A percentile compares a stretch with the other conserved stretches of the same genome.
These are phyloP conservation scores for Nicotiana rustica DNA, from an alignment of 305 asterid species.

Conservation along the genomic window DNA sequence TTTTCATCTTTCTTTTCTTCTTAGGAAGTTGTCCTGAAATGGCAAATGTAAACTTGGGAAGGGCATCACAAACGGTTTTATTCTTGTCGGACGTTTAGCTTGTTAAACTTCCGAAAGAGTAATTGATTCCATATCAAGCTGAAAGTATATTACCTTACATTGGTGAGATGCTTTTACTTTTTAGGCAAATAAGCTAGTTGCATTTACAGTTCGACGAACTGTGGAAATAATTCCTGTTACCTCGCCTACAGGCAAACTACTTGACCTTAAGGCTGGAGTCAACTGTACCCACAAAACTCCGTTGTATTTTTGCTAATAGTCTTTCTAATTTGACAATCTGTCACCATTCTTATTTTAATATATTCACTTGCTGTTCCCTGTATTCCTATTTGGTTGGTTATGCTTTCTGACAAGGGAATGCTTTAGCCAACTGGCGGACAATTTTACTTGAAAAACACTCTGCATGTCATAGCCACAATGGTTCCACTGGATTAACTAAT, in stretches of 20 bases:
- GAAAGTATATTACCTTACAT: neutral
- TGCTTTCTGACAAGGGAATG: neutral
- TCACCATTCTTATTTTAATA: neutral
- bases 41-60: neutral
- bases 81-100: neutral
- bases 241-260: neutral
- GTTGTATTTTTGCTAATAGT: neutral
- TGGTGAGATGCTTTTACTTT: neutral
- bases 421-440: neutral
- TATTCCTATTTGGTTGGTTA: neutral
- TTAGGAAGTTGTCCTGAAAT: too few relatives aligned
- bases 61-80: neutral
- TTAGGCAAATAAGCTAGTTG: neutral
- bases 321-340: neutral
- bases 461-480: neutral
- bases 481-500: too few relatives aligned
- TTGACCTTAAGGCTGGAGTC: neutral
- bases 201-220: neutral
- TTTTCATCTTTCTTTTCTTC: neutral
- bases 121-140: conserved; percentile 15
- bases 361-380: neutral
- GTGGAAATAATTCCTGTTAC: neutral
- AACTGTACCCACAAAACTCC: neutral
- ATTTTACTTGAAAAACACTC: neutral
- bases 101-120: neutral